A percentile compares a stretch with the other conserved stretches of the same genome.
These are phyloP conservation scores for Cerioporus squamosus DNA, from an alignment of 1,284 basidiomycete genomes.

Conservation along the genomic window DNA sequence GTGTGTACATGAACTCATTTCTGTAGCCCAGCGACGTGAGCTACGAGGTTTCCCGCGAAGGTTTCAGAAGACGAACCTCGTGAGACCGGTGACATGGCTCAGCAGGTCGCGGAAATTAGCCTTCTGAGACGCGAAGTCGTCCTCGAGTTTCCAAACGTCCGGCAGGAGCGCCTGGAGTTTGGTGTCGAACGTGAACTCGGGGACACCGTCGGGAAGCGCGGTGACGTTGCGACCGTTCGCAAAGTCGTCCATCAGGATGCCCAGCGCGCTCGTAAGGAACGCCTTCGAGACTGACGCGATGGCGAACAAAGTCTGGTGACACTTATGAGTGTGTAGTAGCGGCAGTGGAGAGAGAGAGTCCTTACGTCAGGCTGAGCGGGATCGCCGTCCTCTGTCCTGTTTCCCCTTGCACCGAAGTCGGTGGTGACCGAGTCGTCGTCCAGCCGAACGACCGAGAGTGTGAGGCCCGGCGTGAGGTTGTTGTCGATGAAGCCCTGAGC, in stretches of 20 bases:
- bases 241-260: slow-evolving; percentile 35
- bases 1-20: slow-evolving; percentile 20
- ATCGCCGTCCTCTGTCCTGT: not conserved
- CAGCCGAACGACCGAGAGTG: not conserved
- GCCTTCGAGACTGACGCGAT: slow-evolving; percentile 50
- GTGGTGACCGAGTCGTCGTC: not conserved
- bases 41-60: not conserved
- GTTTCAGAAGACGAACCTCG: slow-evolving; percentile 3
- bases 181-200: slow-evolving; percentile 33
- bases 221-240: slow-evolving; percentile 23
- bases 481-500: not conserved
- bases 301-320: slow-evolving; percentile 39
- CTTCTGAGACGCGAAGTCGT: slow-evolving; percentile 40
- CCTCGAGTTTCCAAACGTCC: slow-evolving; percentile 40
- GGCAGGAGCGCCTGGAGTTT: slow-evolving; percentile 45
- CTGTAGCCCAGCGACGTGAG: slow-evolving; percentile 29
- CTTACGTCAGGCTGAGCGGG: not conserved
- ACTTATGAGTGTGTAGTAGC: not conserved
- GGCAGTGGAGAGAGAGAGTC: not conserved
- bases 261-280: slow-evolving; percentile 38
- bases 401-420: slow-evolving; percentile 1
- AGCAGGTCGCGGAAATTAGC: slow-evolving; percentile 40
- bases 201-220: slow-evolving; percentile 19
- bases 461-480: not conserved
- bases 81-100: slow-evolving; percentile 21